phyloP scores from a whole-genome alignment of 2,329 filamentous ascomycete genomes.

The Leptoxyphium fumago region DNA sequence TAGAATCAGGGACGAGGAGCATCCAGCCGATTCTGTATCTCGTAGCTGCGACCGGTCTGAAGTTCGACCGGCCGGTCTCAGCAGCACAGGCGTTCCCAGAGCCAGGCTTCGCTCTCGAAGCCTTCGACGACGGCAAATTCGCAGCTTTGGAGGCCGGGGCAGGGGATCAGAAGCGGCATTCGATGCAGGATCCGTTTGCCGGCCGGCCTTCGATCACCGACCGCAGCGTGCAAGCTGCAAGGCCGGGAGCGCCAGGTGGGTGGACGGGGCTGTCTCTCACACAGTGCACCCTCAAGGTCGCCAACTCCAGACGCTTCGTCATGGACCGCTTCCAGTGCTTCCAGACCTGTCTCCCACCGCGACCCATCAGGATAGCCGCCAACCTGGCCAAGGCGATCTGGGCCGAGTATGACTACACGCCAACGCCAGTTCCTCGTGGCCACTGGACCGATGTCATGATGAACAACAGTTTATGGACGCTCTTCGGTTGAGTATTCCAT shows the following conservation, averaged over 20 bases:
- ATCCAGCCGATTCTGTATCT: slow-evolving; percentile 4
- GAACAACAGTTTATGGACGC: slow-evolving; percentile 1
- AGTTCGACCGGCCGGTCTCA: neutral
- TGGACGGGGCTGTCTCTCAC: neutral
- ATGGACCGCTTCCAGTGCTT: slow-evolving; percentile 3
- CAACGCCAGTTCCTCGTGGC: neutral
- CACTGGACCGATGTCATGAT: slow-evolving; percentile 4
- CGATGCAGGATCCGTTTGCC: too few relatives aligned
- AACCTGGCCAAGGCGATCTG: slow-evolving; percentile 3
- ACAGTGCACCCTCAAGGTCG: slow-evolving; percentile 1
- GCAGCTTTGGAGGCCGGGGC: neutral
- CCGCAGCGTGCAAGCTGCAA: neutral
- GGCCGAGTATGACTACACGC: slow-evolving; percentile 2
- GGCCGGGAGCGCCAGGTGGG: neutral
- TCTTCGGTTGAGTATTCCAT: slow-evolving; percentile 1
- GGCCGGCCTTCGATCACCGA: neutral
- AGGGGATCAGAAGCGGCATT: neutral
- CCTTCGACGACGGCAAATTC: neutral
- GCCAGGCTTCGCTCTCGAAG: neutral
- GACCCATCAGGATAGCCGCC: slow-evolving; percentile 1
- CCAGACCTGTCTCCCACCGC: slow-evolving; percentile 1
- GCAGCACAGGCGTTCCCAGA: neutral
- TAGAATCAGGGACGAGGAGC: slow-evolving; percentile 2
- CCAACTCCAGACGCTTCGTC: slow-evolving; percentile 1
- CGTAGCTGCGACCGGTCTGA: slow-evolving; percentile 2